Evolutionary conservation across 2,329 filamentous ascomycete species (phyloP).

Genomic region (Ophiostoma pallidulum): DNA sequence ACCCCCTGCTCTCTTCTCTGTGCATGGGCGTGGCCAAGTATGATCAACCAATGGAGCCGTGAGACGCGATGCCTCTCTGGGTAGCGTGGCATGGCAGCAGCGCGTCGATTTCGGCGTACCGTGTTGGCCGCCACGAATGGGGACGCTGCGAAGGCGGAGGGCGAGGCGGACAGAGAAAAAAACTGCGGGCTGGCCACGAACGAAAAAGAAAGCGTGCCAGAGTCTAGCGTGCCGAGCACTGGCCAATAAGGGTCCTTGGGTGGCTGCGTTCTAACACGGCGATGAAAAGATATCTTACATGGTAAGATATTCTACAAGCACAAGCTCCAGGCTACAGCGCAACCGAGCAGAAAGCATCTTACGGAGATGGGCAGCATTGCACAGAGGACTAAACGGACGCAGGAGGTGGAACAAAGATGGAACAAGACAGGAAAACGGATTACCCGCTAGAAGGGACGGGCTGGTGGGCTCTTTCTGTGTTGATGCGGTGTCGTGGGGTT

Average conservation of each 20-base stretch:
- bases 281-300: too few relatives aligned
- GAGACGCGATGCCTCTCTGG: too few relatives aligned
- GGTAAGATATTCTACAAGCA: not conserved
- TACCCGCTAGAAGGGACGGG: not conserved
- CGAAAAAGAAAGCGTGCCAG: slow-evolving; percentile 1
- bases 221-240: slow-evolving; percentile 1
- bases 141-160: not conserved
- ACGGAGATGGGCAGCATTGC: not conserved
- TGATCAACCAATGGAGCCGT: not conserved
- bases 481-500: not conserved
- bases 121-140: not conserved
- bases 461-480: slow-evolving; percentile 1
- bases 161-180: not conserved
- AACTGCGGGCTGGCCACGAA: not conserved
- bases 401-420: not conserved
- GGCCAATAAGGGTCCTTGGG: slow-evolving; percentile 1
- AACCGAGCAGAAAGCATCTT: not conserved
- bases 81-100: slow-evolving; percentile 5
- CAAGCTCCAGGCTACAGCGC: not conserved
- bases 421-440: not conserved
- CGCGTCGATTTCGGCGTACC: slow-evolving; percentile 6
- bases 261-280: not conserved
- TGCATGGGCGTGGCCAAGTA: not conserved
- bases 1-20: too few relatives aligned
- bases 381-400: not conserved